A percentile compares a stretch with the other conserved stretches of the same genome.
These are phyloP conservation scores for Cicer arietinum DNA, from an alignment of 306 rosid species.

Conservation along the genomic window DNA sequence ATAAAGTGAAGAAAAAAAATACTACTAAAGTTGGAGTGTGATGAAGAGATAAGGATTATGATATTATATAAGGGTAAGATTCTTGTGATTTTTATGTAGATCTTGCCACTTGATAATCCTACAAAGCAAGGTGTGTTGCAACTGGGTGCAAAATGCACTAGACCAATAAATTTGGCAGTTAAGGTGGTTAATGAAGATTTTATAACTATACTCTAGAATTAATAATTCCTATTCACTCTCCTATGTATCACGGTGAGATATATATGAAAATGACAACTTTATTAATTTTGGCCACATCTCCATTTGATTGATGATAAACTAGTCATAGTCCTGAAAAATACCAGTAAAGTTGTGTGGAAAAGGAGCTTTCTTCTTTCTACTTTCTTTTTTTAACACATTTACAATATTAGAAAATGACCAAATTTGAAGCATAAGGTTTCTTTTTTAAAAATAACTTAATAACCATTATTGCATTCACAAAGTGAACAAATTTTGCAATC, in stretches of 20 bases:
- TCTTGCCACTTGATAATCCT: conserved; percentile 30
- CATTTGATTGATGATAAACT: conserved; percentile 39
- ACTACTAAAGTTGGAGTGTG: conserved; percentile 10
- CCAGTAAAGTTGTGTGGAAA: conserved; percentile 1
- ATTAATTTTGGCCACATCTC: conserved; percentile 44
- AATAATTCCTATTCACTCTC: conserved; percentile 42
- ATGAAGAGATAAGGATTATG: conserved; percentile 25
- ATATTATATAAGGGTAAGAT: conserved; percentile 41
- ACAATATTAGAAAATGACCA: conserved; percentile 39
- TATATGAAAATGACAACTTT: conserved; percentile 51
- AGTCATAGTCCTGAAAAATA: conserved; percentile 38
- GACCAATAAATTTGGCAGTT: conserved; percentile 45
- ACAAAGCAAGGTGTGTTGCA: conserved; percentile 33
- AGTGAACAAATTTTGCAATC: background rate
- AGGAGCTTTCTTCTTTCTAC: conserved; percentile 32
- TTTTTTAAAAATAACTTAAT: background rate
- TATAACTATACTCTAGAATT: conserved; percentile 25
- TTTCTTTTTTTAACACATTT: conserved; percentile 33
- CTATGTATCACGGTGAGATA: conserved; percentile 43
- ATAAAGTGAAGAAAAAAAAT: background rate
- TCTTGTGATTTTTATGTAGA: conserved; percentile 41
- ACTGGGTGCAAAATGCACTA: conserved; percentile 40
- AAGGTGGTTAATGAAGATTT: conserved; percentile 44
- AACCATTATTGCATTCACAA: background rate
- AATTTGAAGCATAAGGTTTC: conserved; percentile 34